Conservation (phyloP, 768 basidiomycete genomes). For the Podaxis sp. region DNA sequence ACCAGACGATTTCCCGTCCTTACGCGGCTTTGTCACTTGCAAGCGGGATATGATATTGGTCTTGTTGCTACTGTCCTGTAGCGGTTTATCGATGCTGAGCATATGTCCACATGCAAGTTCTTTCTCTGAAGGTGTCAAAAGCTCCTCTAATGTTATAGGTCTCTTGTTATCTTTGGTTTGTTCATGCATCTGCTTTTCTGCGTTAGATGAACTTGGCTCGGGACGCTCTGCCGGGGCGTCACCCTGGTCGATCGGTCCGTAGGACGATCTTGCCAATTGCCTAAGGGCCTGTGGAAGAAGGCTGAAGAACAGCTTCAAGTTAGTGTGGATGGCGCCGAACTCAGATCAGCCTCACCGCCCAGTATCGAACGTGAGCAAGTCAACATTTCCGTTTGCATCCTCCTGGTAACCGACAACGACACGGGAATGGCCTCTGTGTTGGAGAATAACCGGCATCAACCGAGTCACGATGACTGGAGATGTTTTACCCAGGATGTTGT, state of each 20-base stretch:
- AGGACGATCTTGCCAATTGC: constrained; percentile 6
- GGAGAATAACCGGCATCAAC: constrained; percentile 78
- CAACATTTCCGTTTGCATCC: constrained; percentile 48
- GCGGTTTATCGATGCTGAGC: not conserved
- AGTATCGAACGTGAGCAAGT: constrained; percentile 78
- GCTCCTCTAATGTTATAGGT: constrained; percentile 1
- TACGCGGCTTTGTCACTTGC: not conserved
- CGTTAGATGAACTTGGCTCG: not conserved
- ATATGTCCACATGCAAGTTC: not conserved
- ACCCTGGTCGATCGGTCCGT: not conserved
- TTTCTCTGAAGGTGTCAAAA: constrained; percentile 5
- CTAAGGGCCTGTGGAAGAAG: constrained; percentile 6
- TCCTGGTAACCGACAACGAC: constrained; percentile 84
- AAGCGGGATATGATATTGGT: not conserved
- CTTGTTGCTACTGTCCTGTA: not conserved
- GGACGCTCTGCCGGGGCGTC: not conserved
- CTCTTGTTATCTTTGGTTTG: not conserved
- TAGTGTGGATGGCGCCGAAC: not conserved
- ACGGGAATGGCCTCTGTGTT: constrained; percentile 83
- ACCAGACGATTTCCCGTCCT: not conserved
- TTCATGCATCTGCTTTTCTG: not conserved
- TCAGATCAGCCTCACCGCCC: constrained; percentile 39
- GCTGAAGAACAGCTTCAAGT: not conserved
- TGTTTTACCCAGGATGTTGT: constrained; percentile 45
- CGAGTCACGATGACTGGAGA: constrained; percentile 49